phyloP scores from a whole-genome alignment of 306 rosid species.

The Arachis stenosperma region DNA sequence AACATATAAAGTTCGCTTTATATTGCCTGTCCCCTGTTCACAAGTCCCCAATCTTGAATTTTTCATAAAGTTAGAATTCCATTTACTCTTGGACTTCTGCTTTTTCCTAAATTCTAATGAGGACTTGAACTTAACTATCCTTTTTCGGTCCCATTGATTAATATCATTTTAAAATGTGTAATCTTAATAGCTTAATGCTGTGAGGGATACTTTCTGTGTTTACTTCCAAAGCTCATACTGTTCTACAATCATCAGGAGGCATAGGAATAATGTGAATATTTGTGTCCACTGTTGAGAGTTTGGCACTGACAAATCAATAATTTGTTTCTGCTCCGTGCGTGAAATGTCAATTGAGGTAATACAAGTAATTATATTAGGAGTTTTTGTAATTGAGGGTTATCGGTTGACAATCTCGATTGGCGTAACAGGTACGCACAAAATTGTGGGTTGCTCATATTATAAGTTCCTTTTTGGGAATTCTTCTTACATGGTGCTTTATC shows the following conservation, averaged over 20 bases:
- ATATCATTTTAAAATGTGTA: conserved; percentile 3
- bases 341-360: not conserved
- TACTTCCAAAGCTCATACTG: not conserved
- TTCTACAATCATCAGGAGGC: not conserved
- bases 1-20: conserved; percentile 2
- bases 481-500: not conserved
- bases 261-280: conserved; percentile 8
- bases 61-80: too few species aligned
- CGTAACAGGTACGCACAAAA: not conserved
- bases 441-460: conserved; percentile 15
- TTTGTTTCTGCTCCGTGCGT: conserved; percentile 5
- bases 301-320: not conserved
- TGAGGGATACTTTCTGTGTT: conserved; percentile 26
- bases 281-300: conserved; percentile 17
- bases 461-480: conserved; percentile 21
- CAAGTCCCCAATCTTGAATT: too few species aligned
- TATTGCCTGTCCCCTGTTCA: too few species aligned
- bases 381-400: conserved; percentile 23
- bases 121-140: too few species aligned
- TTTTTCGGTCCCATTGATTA: too few species aligned
- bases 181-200: not conserved
- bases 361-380: not conserved
- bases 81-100: too few species aligned
- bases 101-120: too few species aligned
- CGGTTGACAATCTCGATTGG: conserved; percentile 20